These are phyloP conservation scores for Epicoccum nigrum DNA, from an alignment of 2,329 filamentous ascomycete species.

Conservation along the genomic window DNA sequence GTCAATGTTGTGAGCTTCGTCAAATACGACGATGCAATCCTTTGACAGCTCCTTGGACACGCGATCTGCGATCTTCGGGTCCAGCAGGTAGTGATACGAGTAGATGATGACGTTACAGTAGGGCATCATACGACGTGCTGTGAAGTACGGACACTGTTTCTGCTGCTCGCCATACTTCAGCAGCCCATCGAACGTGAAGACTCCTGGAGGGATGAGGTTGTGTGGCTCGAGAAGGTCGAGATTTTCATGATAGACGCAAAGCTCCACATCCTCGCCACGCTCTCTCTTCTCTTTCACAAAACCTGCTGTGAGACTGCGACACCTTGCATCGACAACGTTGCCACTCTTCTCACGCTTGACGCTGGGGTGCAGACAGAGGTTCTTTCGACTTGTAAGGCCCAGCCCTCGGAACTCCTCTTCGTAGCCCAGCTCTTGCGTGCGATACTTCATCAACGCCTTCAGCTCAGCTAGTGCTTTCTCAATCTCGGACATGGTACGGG, in stretches of 20 bases:
- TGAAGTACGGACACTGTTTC: slow-evolving; percentile 98
- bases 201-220: slow-evolving; percentile 90
- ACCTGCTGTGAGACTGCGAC: slow-evolving; percentile 90
- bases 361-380: slow-evolving; percentile 92
- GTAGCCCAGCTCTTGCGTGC: slow-evolving; percentile 83
- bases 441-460: slow-evolving; percentile 93
- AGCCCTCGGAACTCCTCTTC: slow-evolving; percentile 93
- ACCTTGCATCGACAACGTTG: slow-evolving; percentile 90
- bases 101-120: slow-evolving; percentile 99
- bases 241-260: slow-evolving; percentile 98
- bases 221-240: slow-evolving; percentile 93
- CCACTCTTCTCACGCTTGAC: slow-evolving; percentile 98
- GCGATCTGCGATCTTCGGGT: slow-evolving; percentile 95
- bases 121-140: slow-evolving; percentile 95
- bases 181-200: slow-evolving; percentile 93
- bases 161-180: slow-evolving; percentile 90
- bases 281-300: slow-evolving; percentile 99
- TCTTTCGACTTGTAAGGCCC: slow-evolving; percentile 94
- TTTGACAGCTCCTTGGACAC: slow-evolving; percentile 96
- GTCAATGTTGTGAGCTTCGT: slow-evolving; percentile 99
- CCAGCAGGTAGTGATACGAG: slow-evolving; percentile 96
- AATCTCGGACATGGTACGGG: slow-evolving; percentile 99
- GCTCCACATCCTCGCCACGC: slow-evolving; percentile 87
- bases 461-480: slow-evolving; percentile 95
- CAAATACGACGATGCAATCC: slow-evolving; percentile 97